Conservation (phyloP, 192 early-diverging fungal genomes). For the Allomyces macrogynus region DNA sequence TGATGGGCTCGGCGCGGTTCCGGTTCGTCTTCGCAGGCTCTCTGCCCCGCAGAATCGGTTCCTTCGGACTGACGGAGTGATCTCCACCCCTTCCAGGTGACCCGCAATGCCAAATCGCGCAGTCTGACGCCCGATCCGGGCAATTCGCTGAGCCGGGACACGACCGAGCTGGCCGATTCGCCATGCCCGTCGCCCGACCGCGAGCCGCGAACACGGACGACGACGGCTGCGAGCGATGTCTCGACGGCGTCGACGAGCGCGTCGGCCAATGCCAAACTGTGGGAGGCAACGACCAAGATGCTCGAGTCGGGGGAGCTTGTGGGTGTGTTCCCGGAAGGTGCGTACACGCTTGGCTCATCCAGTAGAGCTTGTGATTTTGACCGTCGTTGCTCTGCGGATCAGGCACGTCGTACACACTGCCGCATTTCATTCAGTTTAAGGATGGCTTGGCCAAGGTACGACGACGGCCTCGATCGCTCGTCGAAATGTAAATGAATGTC, state of each 20-base stretch:
- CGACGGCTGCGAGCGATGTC: neutral
- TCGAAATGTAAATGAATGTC: too few relatives aligned
- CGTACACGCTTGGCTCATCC: too few relatives aligned
- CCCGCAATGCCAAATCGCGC: too few relatives aligned
- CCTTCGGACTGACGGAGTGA: too few relatives aligned
- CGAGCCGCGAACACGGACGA: too few relatives aligned
- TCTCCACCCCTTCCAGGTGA: too few relatives aligned
- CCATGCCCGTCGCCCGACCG: too few relatives aligned
- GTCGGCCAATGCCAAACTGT: neutral
- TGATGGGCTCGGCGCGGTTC: neutral
- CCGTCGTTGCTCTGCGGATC: too few relatives aligned
- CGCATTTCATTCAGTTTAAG: neutral
- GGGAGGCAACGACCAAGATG: neutral
- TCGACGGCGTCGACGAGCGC: neutral
- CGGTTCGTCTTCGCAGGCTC: neutral
- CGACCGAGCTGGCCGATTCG: too few relatives aligned
- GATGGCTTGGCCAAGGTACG: neutral
- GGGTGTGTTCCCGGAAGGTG: neutral
- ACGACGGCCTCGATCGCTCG: neutral
- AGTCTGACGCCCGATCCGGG: too few relatives aligned
- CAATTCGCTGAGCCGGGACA: too few relatives aligned
- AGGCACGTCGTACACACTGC: neutral
- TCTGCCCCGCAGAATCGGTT: neutral
- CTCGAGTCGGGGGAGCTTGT: neutral
- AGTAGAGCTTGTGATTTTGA: too few relatives aligned